phyloP scores from a whole-genome alignment of 2,329 filamentous ascomycete genomes.

The Macrophomina pseudophaseolina region DNA sequence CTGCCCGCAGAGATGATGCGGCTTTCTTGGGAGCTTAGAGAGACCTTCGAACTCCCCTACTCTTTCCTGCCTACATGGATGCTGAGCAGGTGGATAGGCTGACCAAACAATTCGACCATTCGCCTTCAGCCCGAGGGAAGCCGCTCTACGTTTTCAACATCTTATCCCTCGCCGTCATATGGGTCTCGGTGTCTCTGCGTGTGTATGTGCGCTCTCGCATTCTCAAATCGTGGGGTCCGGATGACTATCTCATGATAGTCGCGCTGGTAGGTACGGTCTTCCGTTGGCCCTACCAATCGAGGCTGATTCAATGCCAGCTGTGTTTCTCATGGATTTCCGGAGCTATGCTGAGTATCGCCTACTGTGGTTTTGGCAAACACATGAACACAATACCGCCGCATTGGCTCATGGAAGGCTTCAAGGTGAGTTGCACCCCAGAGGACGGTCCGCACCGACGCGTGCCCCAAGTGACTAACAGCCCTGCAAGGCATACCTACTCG shows the following conservation, averaged over 20 bases:
- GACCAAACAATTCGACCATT: neutral
- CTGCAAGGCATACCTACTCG: constrained; percentile 1
- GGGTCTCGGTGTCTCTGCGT: constrained; percentile 1
- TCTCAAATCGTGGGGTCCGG: constrained; percentile 10
- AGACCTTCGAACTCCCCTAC: neutral
- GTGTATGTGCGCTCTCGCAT: constrained; percentile 4
- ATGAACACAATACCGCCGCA: constrained; percentile 1
- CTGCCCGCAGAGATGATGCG: neutral
- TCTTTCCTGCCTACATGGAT: neutral
- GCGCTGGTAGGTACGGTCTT: neutral
- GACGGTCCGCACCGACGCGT: neutral
- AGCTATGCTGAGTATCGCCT: constrained; percentile 4
- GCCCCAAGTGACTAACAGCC: neutral
- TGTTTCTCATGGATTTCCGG: constrained; percentile 4
- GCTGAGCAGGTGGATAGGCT: neutral
- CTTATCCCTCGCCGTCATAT: neutral
- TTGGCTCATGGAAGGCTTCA: constrained; percentile 9
- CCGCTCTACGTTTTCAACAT: constrained; percentile 2
- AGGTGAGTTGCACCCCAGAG: neutral
- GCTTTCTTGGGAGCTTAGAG: neutral
- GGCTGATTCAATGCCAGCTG: neutral
- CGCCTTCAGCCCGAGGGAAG: neutral
- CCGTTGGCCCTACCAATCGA: neutral
- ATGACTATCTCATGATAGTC: constrained; percentile 13
- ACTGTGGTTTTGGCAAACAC: constrained; percentile 18